phyloP scores from a whole-genome alignment of 2,329 filamentous ascomycete genomes.

The Diaporthe citri region DNA sequence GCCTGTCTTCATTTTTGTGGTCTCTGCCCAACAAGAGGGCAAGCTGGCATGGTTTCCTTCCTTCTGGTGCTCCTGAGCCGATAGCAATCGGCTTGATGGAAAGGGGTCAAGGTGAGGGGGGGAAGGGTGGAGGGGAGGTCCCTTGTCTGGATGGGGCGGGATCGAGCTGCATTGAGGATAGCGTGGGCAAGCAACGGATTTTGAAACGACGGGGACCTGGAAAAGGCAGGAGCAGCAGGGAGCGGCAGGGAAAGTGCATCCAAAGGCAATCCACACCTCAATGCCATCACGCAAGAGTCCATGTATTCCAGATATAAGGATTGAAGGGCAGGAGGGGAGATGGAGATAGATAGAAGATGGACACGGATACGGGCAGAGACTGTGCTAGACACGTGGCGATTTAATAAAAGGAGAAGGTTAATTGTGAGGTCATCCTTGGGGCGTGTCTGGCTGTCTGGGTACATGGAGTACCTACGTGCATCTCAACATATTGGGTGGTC shows the following conservation, averaged over 20 bases:
- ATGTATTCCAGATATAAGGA: constrained; percentile 26
- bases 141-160: constrained; percentile 25
- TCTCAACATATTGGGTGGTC: not conserved
- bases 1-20: not conserved
- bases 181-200: constrained; percentile 9
- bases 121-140: not conserved
- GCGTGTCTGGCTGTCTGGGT: not conserved
- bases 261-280: constrained; percentile 8
- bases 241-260: not conserved
- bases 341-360: constrained; percentile 4
- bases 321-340: not conserved
- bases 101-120: not conserved
- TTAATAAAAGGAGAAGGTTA: constrained; percentile 12
- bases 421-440: constrained; percentile 22
- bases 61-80: not conserved
- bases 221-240: constrained; percentile 26
- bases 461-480: not conserved
- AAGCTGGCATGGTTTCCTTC: constrained; percentile 1
- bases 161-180: constrained; percentile 28
- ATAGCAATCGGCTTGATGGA: not conserved
- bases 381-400: constrained; percentile 28
- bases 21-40: not conserved
- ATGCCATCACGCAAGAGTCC: constrained; percentile 26
- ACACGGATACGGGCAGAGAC: not conserved
- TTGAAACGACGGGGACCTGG: constrained; percentile 33